A percentile compares a stretch with the other conserved stretches of the same genome.
These are phyloP conservation scores for Ramalina intermedia DNA, from an alignment of 495 filamentous ascomycete genomes.

Conservation along the genomic window DNA sequence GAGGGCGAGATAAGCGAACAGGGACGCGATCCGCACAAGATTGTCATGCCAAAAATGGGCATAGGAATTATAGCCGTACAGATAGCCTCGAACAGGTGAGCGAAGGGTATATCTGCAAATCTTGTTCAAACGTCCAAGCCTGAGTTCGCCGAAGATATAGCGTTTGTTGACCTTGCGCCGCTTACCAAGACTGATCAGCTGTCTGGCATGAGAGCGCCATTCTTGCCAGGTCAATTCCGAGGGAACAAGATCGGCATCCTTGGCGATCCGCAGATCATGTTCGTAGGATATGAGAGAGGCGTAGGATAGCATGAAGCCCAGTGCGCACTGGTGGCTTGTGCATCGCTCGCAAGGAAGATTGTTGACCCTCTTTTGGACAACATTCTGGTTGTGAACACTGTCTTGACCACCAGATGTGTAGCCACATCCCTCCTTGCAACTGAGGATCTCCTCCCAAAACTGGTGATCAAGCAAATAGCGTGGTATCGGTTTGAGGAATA, in stretches of 20 bases:
- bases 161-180: slow-evolving; percentile 21
- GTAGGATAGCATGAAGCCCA: slow-evolving; percentile 32
- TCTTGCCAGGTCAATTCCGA: slow-evolving; percentile 13
- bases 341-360: background rate
- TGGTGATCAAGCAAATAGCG: slow-evolving; percentile 23
- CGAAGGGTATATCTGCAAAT: slow-evolving; percentile 12
- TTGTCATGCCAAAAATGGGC: slow-evolving; percentile 29
- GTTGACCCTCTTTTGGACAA: background rate
- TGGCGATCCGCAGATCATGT: slow-evolving; percentile 29
- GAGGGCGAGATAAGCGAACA: slow-evolving; percentile 34
- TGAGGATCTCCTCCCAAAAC: slow-evolving; percentile 24
- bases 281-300: slow-evolving; percentile 27
- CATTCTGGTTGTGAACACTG: background rate
- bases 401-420: background rate
- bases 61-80: slow-evolving; percentile 14
- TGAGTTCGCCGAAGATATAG: slow-evolving; percentile 32
- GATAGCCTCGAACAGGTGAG: slow-evolving; percentile 13
- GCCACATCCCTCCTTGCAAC: slow-evolving; percentile 1
- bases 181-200: slow-evolving; percentile 2
- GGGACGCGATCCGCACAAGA: slow-evolving; percentile 28
- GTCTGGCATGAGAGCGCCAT: slow-evolving; percentile 11
- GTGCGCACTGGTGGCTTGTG: slow-evolving; percentile 12
- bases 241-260: slow-evolving; percentile 24
- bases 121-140: slow-evolving; percentile 25
- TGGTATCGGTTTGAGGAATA: slow-evolving; percentile 34